These are phyloP conservation scores for Coprinellus micaceus DNA, from an alignment of 768 basidiomycete genomes.

Conservation along the genomic window DNA sequence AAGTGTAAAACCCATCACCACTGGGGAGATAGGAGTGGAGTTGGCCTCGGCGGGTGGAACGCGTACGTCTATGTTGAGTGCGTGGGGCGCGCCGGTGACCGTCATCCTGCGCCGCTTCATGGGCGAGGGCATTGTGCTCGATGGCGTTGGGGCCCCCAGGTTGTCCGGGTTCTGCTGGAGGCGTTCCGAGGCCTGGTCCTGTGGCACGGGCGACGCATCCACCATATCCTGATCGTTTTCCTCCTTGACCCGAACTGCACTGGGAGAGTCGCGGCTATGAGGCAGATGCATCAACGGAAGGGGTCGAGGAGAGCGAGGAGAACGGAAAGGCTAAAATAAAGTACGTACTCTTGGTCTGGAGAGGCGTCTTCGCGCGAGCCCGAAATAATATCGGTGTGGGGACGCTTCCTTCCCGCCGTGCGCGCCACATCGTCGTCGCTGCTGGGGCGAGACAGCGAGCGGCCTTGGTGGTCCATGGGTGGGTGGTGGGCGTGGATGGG, in stretches of 20 bases:
- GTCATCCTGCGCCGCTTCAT: slow-evolving; percentile 71
- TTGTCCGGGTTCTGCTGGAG: slow-evolving; percentile 18
- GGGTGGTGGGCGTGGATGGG: slow-evolving; percentile 53
- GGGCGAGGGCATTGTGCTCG: slow-evolving; percentile 40
- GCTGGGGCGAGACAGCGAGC: slow-evolving; percentile 23
- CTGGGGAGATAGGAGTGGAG: slow-evolving; percentile 62
- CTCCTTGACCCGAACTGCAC: slow-evolving; percentile 54
- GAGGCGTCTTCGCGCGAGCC: slow-evolving; percentile 33
- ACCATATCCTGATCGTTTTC: slow-evolving; percentile 54
- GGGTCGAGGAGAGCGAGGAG: slow-evolving; percentile 6
- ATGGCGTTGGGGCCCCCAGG: slow-evolving; percentile 34
- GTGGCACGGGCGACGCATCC: slow-evolving; percentile 36
- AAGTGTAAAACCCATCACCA: slow-evolving; percentile 58
- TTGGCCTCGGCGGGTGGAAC: slow-evolving; percentile 38
- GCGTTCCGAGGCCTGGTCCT: slow-evolving; percentile 17
- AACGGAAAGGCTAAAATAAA: slow-evolving; percentile 17
- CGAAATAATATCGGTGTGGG: slow-evolving; percentile 36
- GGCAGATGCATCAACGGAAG: slow-evolving; percentile 6
- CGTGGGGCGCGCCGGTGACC: slow-evolving; percentile 55
- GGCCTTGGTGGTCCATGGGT: slow-evolving; percentile 24
- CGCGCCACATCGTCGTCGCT: slow-evolving; percentile 29
- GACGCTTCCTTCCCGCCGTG: slow-evolving; percentile 40
- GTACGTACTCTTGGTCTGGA: slow-evolving; percentile 46
- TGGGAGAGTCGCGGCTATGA: slow-evolving; percentile 41
- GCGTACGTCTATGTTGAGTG: slow-evolving; percentile 52